Evolutionary conservation across 306 rosid species (phyloP), one percentile per base, ranked within the genome.

Genomic region (Sindora glabra): DNA sequence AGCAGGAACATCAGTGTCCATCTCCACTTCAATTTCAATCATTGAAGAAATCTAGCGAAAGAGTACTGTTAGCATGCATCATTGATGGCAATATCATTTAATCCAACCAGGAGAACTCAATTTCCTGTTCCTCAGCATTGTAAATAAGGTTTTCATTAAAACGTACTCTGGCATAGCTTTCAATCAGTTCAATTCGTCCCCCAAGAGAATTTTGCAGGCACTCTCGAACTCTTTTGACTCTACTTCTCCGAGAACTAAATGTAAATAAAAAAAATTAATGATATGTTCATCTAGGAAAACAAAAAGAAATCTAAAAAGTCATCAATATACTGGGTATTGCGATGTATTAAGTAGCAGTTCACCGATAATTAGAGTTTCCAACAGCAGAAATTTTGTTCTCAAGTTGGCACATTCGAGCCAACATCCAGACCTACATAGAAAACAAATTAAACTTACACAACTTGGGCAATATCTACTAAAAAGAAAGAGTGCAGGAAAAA

Each of bases 351-450:
- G 46, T 59, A 62, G 47, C 38, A 41, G 46, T 66, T 81, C 76
- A 92, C 99, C 95, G 81, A 65, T 92, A 92, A 59, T 88, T 82
- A 65, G 95, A 86, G 62, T 92, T 96, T 71, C 99, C 99, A 39
- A 88, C 87, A 13, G 96, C 99, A 48, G 82, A 70, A 59, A 92
- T 92, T 80, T 92, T 89, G 84, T 89, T 88, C 82, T 92, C 90
- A 41, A 92, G 86, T 79, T 92, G 99, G 83, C 88, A 83, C 96
- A 92, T 88, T 59, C 99, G 82, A 79, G 96, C 96, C 72, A 92
- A 72, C 90, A 92, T 86, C 99, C 95, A 92, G 47, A 92, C 89
- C 99, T 92, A 64, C 54, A 68, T 8, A 71, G 47, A 39, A 40
- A 65, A 52, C 3, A 47, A 48, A 57, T 47, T 42, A 22, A 49